A percentile compares a stretch with the other conserved stretches of the same genome.
phyloP scores from a whole-genome alignment of 192 early-diverging fungal genomes.

The Pecoramyces ruminantium region DNA sequence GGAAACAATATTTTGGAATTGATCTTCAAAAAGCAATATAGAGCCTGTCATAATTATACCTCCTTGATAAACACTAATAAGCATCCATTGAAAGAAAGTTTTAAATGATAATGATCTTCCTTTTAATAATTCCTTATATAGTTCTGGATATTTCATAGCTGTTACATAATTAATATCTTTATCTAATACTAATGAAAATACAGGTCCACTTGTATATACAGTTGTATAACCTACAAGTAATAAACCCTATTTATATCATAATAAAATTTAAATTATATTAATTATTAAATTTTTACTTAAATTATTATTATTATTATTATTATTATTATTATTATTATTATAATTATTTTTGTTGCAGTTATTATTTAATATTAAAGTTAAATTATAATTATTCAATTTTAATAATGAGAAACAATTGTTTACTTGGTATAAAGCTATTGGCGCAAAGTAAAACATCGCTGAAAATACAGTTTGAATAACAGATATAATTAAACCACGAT shows the following conservation, averaged over 20 bases:
- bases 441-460: constrained; percentile 90
- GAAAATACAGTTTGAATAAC: constrained; percentile 97
- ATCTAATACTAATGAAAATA: constrained; percentile 87
- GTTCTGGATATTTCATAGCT: constrained; percentile 78
- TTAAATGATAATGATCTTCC: constrained; percentile 77
- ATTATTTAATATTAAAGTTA: too few species aligned
- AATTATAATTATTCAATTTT: too few species aligned
- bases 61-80: constrained; percentile 88
- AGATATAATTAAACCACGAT: constrained; percentile 91
- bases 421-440: constrained; percentile 80
- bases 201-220: constrained; percentile 88
- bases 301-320: too few species aligned
- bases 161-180: constrained; percentile 76
- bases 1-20: constrained; percentile 86
- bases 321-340: too few species aligned
- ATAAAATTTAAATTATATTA: not conserved
- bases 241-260: constrained; percentile 20
- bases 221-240: constrained; percentile 88
- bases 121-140: constrained; percentile 87
- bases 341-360: too few species aligned
- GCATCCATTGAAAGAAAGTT: constrained; percentile 88
- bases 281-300: too few species aligned
- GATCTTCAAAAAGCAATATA: constrained; percentile 84
- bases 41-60: constrained; percentile 89
- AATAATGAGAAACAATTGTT: too few species aligned